Evolutionary conservation across 2,329 filamentous ascomycete species (phyloP), one percentile per base, ranked within the genome.

Genomic region (Colletotrichum tanaceti): DNA sequence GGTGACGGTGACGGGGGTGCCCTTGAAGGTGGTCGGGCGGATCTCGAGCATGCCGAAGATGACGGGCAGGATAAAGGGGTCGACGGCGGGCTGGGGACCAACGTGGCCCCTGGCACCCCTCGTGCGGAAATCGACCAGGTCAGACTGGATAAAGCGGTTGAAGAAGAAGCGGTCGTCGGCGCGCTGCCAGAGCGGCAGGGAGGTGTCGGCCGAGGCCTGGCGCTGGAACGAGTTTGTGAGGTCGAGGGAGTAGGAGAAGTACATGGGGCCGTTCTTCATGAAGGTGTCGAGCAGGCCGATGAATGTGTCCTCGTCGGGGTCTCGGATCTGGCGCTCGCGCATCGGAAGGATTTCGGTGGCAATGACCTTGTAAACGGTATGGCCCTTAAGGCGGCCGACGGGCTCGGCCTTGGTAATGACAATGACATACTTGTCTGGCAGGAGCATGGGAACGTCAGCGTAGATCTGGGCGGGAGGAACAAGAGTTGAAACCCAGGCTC

Each of bases 131-230:
- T 97, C 90, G 75, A 98, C 97, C 67, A 99, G 82, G 75, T 98
- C 94, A 9, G 92, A 91, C 78, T 95, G 93, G 57, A 98, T 87
- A 79, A 97, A 97, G 72, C 91, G 91, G 81, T 99, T 99, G 93
- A 95, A 99, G 85, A 98, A 99, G 85, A 99, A 99, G 72, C 96
- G 93, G 78, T 98, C 94, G 79, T 99, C 96, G 71, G 95, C 91
- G 73, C 94, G 87, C 84, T 92, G 91, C 96, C 96, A 99, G 66
- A 98, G 81, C 14, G 96, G 94, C 63, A 86, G 83, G 18, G 87
- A 87, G 64, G 84, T 82, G 77, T 97, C 89, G 72, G 89, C 84
- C 73, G 94, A 89, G 4, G 94, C 90, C 78, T 98, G 96, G 72
- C 96, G 90, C 82, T 99, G 96, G 83, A 98, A 97, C 77, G 89